Conservation (phyloP, 2,329 filamentous ascomycete species). For the Aspergillus sp. region DNA sequence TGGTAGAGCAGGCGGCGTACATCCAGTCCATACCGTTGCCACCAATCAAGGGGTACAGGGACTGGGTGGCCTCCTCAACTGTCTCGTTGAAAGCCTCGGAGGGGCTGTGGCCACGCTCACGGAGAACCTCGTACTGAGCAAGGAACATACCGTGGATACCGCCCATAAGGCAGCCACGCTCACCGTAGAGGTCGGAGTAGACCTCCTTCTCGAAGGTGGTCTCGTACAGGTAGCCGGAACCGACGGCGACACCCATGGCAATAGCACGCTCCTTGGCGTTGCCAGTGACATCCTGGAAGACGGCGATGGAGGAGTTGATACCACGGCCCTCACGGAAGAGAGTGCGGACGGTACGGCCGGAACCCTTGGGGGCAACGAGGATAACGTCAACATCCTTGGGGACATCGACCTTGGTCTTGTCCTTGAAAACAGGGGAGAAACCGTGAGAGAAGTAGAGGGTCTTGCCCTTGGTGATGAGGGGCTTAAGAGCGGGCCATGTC, state of each 20-base stretch:
- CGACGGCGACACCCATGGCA: conserved; percentile 94
- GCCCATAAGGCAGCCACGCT: conserved; percentile 99
- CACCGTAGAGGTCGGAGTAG: conserved; percentile 98
- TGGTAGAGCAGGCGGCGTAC: conserved; percentile 99
- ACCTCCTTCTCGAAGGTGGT: conserved; percentile 99
- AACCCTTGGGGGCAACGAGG: conserved; percentile 98
- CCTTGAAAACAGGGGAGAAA: conserved; percentile 99
- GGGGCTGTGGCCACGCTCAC: conserved; percentile 95
- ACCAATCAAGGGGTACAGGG: conserved; percentile 95
- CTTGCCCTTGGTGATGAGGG: conserved; percentile 98
- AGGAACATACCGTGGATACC: conserved; percentile 99
- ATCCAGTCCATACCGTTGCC: conserved; percentile 99
- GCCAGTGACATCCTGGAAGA: conserved; percentile 97
- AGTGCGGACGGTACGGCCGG: conserved; percentile 94
- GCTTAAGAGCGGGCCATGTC: conserved; percentile 98
- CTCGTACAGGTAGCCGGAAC: conserved; percentile 98
- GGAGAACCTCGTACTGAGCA: conserved; percentile 99
- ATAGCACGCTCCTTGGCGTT: conserved; percentile 98
- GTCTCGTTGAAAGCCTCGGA: conserved; percentile 99
- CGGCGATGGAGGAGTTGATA: conserved; percentile 98
- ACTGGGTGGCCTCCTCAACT: conserved; percentile 98
- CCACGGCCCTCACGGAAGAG: conserved; percentile 99
- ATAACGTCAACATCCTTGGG: conserved; percentile 97
- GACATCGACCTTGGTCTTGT: conserved; percentile 97
- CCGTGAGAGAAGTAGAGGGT: conserved; percentile 99